Base-by-base conservation (phyloP, 2,329 filamentous ascomycete genomes). In the Ophiostoma quercus region DNA sequence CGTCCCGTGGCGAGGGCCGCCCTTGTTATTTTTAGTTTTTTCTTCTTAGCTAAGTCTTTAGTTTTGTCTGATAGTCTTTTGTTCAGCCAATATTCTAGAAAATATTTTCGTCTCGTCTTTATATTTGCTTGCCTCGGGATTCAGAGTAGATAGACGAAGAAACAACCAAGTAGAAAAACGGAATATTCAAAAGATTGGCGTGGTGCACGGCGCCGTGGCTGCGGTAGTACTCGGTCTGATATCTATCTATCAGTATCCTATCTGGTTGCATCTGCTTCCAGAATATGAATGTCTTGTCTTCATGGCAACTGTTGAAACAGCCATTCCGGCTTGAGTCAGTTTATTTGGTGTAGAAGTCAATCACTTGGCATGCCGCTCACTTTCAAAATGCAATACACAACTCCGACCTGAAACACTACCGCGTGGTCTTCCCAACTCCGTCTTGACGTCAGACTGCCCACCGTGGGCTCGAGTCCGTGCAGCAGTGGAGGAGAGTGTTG, bases 1-100 rank as follows among this genome's bases (percentile, higher is more conserved):
- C 57, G 57, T 62, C 57, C 57, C 57, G 57, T 62, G 57, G 57
- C 57, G 57, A 62, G 57, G 51, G 57, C 57, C 57, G 57, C 57
- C 22, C 25, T 60, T 62, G 51, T 57, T 25, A 32, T 62, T 62
- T 62, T 34, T 62, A 62, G 57, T 62, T 62, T 57, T 32, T 60
- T 1, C 22, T 60, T 3, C 4, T 29, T 57, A 47, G n/a, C 25
- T 12, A 5, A 22, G 51, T 60, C 3, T 60, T 19, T 16, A 16
- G 14, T 32, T 57, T 57, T 12, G 8, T 57, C n/a, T 57, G 12
- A n/a, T 25, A 11, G 2, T 7, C 51, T 54, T 25, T 25, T 25
- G 3, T 7, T 34, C 34, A 8, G 34, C 34, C 34, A 34, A 34
- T 34, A 34, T 34, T 34, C 34, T 34, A 34, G 34, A 34, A 34